Base-by-base conservation (phyloP, 2,329 filamentous ascomycete species). In the Rosellinia necatrix region DNA sequence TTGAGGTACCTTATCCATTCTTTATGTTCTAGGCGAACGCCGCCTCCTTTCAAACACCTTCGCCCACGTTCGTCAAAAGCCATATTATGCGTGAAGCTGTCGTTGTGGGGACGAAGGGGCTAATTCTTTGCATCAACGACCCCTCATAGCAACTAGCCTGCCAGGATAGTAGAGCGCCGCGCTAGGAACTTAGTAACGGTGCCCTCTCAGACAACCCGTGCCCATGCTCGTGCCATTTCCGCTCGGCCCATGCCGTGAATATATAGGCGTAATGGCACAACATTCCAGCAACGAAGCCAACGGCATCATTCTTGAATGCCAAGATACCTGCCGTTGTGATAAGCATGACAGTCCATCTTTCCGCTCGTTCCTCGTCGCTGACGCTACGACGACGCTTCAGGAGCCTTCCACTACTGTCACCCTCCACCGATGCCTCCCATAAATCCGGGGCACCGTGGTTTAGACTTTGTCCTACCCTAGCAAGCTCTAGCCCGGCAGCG, bases 331-430 rank as follows among this genome's bases (percentile, higher is more conserved):
- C 92, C 7, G 91, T 85, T 0, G 93, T 97, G 59, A 92, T 87
- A 56, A 96, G 80, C 92, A 97, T 96, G 0, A 96, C 87, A 19
- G 86, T 90, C 89, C 91, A 96, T 54, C 92, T 81, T 70, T 91
- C 85, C 53, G 81, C 82, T 41, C 86, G 81, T 72, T 94, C 90
- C 48, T 83, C 77, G 13, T 91, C 87, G 1, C 81, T 83, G 2
- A 89, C 71, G 6, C 79, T 75, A 17, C 81, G 77, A 24, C 81
- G 76, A 21, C 68, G 74, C 63, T 81, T 58, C 38, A 34, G 40
- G 12, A 24, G 22, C 40, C 49, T 44, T 30, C 53, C 48, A 29
- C 35, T 49, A 17, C 38, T 80, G 68, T 62, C 77, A 66, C 56
- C 81, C 71, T 70, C 71, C 6, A 70, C 71, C 7, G 74, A 76